A percentile compares a stretch with the other conserved stretches of the same genome.
phyloP scores from a whole-genome alignment of 805 yeast genomes.

The Starmerella kuoi region DNA sequence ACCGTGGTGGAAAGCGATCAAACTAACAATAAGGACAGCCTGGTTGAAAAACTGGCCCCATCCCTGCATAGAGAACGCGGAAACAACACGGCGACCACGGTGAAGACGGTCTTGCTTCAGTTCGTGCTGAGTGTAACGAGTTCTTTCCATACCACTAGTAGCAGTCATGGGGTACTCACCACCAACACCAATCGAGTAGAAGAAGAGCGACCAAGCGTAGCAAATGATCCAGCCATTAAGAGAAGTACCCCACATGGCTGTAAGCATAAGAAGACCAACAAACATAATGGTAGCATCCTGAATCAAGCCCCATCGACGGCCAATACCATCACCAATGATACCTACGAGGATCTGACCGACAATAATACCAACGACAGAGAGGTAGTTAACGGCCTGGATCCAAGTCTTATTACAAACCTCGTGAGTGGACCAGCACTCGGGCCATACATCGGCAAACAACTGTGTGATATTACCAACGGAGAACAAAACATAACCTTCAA shows the following conservation, averaged over 20 bases:
- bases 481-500: conserved; percentile 32
- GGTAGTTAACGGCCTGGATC: conserved; percentile 29
- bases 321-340: conserved; percentile 43
- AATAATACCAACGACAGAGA: conserved; percentile 39
- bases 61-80: conserved; percentile 29
- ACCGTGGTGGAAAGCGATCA: conserved; percentile 27
- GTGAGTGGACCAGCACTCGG: conserved; percentile 29
- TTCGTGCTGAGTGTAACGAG: conserved; percentile 29
- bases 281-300: conserved; percentile 47
- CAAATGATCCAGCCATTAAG: conserved; percentile 47
- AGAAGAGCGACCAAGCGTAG: conserved; percentile 38
- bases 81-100: conserved; percentile 31
- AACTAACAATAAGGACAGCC: conserved; percentile 23
- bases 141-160: conserved; percentile 50
- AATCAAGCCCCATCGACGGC: conserved; percentile 50
- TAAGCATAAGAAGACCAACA: conserved; percentile 45
- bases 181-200: conserved; percentile 43
- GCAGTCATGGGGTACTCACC: conserved; percentile 60
- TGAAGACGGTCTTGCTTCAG: conserved; percentile 30
- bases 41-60: conserved; percentile 29
- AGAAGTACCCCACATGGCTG: conserved; percentile 45
- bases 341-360: conserved; percentile 52
- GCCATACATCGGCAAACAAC: conserved; percentile 29
- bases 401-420: conserved; percentile 28
- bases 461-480: conserved; percentile 29